Evolutionary conservation across 1,284 basidiomycete genomes (phyloP), one percentile per base, ranked within the genome.

Genomic region (Trichosporon ovoides): DNA sequence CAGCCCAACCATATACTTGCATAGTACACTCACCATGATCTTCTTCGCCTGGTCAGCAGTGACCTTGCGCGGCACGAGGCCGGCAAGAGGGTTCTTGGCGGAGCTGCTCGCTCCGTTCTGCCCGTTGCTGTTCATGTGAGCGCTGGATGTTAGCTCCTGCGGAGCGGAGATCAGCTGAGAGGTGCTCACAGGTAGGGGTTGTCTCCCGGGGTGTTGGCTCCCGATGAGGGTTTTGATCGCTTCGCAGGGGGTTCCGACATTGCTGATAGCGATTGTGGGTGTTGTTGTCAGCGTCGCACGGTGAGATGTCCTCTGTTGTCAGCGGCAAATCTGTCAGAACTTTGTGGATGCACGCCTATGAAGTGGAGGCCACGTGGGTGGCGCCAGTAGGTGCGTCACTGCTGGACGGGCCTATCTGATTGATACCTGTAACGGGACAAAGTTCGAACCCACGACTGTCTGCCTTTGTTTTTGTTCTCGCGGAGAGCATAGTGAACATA

Each of bases 21-120:
- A 18, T 14, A 12, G 37, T 10, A 35, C 35, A 71, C 85, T 63
- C 68, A 88, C 86, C 83, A 94, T 81, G 38, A 87, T 88, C 56
- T 79, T 79, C 60, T 84, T 83, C 20, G 87, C 89, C 78, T 92
- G 85, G 6, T 81, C 78, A 6, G 83, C 86, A 0, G 80, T 84
- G 16, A 93, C 88, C 65, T 83, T 85, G 59, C 91, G 81, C 1
- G 89, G 87, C 36, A 91, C 75, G 66, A 92, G 86, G 14, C 90
- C 91, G 68, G 83, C 84, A 7, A 95, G 77, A 7, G 89, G 88
- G 61, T 81, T 75, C 52, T 59, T 63, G 48, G 52, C 60, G n/a
- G 40, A 20, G 36, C 22, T 38, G 20, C 46, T 46, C 34, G 48
- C 20, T 46, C 18, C 24, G 35, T 38, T 33, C 19, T 40, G 59